phyloP scores from a whole-genome alignment of 2,329 filamentous ascomycete genomes.

The Sporothrix globosa region DNA sequence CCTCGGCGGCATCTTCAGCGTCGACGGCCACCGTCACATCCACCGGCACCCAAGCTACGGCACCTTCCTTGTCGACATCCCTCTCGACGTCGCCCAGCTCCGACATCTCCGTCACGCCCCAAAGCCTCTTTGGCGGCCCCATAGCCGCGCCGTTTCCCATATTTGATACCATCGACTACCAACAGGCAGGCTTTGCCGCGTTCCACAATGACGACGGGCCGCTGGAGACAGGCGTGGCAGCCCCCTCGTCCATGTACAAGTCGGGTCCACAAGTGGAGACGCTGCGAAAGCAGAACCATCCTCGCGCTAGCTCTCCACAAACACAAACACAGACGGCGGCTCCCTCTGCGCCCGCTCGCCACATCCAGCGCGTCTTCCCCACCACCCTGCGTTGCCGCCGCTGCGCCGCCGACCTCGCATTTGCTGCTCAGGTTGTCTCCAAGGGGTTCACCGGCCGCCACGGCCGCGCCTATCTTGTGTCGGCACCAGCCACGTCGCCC shows the following conservation, averaged over 20 bases:
- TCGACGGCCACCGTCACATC: constrained; percentile 18
- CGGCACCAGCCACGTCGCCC: constrained; percentile 38
- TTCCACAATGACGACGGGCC: not conserved
- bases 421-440: constrained; percentile 63
- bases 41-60: not conserved
- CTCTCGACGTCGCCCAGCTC: constrained; percentile 37
- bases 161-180: constrained; percentile 1
- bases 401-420: constrained; percentile 65
- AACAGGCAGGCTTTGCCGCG: not conserved
- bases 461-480: constrained; percentile 65
- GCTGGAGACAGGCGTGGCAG: not conserved
- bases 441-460: constrained; percentile 69
- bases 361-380: constrained; percentile 52
- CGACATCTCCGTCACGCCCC: not conserved
- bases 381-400: constrained; percentile 62
- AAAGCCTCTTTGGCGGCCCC: constrained; percentile 7
- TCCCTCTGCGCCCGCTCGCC: constrained; percentile 32
- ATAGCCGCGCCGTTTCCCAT: not conserved
- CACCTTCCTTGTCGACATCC: constrained; percentile 27
- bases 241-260: constrained; percentile 4
- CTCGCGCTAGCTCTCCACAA: not conserved
- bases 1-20: constrained; percentile 23
- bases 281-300: not conserved
- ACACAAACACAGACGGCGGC: not conserved
- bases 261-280: constrained; percentile 11